These are phyloP conservation scores for Candida sp. DNA, from an alignment of 1,139 yeast genomes.

Conservation along the genomic window DNA sequence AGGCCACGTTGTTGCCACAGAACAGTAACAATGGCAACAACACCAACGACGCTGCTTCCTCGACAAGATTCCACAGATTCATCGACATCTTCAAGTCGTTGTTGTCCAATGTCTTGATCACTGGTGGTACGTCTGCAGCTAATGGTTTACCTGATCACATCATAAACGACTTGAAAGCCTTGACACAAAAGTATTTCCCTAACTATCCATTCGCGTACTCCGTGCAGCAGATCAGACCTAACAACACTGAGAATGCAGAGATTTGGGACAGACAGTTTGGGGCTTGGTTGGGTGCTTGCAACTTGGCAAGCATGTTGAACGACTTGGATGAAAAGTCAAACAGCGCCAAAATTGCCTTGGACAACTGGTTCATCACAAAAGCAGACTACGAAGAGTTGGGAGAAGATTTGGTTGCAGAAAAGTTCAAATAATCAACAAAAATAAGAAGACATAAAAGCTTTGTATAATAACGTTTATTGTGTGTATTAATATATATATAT, in stretches of 20 bases:
- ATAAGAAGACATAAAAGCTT: neutral
- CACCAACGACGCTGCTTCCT: constrained; percentile 23
- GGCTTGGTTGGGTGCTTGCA: constrained; percentile 72
- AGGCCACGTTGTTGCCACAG: constrained; percentile 31
- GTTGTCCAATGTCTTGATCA: constrained; percentile 64
- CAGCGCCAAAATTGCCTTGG: constrained; percentile 47
- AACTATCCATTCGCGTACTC: constrained; percentile 41
- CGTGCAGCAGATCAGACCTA: constrained; percentile 18
- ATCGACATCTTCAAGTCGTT: constrained; percentile 45
- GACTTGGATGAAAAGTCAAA: constrained; percentile 42
- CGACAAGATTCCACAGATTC: constrained; percentile 36
- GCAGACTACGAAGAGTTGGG: constrained; percentile 66
- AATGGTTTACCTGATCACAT: constrained; percentile 67
- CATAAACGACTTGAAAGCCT: constrained; percentile 57
- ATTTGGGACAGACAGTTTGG: constrained; percentile 60
- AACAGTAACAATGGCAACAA: constrained; percentile 10
- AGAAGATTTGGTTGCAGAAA: constrained; percentile 58
- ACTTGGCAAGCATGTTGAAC: constrained; percentile 57
- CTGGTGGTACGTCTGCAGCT: constrained; percentile 67
- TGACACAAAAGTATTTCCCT: constrained; percentile 50
- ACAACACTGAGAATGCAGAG: constrained; percentile 30
- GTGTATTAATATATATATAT: constrained; percentile 3
- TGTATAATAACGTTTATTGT: neutral
- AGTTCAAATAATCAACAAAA: constrained; percentile 37
- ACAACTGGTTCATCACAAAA: constrained; percentile 58